phyloP scores from a whole-genome alignment of 768 basidiomycete species.

The Lenzites betulinus region DNA sequence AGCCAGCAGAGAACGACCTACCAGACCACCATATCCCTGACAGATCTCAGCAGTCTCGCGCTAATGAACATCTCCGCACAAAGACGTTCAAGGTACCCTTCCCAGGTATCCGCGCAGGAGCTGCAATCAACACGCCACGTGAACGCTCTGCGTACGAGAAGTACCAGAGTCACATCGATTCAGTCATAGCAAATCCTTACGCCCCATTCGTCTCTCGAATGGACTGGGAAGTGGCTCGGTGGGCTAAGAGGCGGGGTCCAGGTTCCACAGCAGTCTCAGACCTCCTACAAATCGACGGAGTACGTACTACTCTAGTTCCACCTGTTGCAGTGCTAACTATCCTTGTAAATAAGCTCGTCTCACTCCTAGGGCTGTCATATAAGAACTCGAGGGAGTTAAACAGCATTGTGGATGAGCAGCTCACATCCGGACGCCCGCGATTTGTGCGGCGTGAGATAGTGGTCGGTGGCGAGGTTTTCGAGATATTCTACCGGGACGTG shows the following conservation, averaged over 20 bases:
- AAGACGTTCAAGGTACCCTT: background rate
- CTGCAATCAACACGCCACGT: background rate
- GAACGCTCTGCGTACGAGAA: background rate
- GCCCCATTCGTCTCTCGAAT: conserved; percentile 39
- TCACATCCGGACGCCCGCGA: conserved; percentile 26
- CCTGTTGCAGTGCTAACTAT: background rate
- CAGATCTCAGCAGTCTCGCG: background rate
- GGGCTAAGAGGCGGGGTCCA: conserved; percentile 41
- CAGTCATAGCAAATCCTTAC: conserved; percentile 3
- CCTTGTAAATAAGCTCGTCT: background rate
- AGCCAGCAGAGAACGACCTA: too few relatives aligned
- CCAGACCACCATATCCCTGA: background rate
- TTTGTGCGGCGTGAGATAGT: conserved; percentile 32
- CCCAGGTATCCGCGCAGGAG: background rate
- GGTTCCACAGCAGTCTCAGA: conserved; percentile 42
- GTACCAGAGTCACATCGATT: background rate
- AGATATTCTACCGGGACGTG: conserved; percentile 36
- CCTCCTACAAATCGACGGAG: conserved; percentile 39
- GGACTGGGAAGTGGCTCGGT: conserved; percentile 44
- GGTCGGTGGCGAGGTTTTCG: conserved; percentile 33
- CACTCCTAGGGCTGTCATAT: conserved; percentile 30
- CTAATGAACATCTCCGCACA: background rate
- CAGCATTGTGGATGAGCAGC: conserved; percentile 30
- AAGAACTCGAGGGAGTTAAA: conserved; percentile 33
- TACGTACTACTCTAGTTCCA: conserved; percentile 20